A percentile compares a stretch with the other conserved stretches of the same genome.
These are phyloP conservation scores for Cynara cardunculus DNA, from an alignment of 129 eudicot genomes.

Conservation along the genomic window DNA sequence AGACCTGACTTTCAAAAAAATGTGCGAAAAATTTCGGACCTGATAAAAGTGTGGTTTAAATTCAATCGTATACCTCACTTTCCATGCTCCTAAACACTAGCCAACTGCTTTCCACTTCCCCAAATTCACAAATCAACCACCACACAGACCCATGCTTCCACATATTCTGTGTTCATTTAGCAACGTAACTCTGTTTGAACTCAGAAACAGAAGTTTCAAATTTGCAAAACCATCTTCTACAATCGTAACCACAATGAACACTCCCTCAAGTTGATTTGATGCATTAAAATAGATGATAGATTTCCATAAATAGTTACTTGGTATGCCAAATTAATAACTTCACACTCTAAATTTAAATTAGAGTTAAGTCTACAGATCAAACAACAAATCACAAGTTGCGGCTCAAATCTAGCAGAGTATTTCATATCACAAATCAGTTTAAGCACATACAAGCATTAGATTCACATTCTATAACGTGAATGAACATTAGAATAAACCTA, in stretches of 20 bases:
- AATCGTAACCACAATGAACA: background rate
- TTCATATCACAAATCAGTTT: background rate
- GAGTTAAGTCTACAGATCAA: background rate
- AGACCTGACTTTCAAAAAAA: background rate
- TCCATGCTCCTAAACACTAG: background rate
- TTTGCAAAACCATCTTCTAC: background rate
- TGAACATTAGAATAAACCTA: background rate
- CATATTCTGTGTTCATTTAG: background rate
- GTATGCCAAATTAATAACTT: background rate
- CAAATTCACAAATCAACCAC: too few relatives aligned
- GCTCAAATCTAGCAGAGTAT: background rate
- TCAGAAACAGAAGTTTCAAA: background rate
- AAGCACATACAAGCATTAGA: background rate
- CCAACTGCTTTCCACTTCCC: too few relatives aligned
- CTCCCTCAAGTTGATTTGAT: background rate
- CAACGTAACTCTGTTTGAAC: background rate
- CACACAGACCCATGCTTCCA: too few relatives aligned
- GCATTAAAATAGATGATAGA: background rate
- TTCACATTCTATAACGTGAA: background rate
- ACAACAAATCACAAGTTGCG: background rate
- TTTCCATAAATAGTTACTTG: background rate
- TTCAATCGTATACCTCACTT: slow-evolving; percentile 8
- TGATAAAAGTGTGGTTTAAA: background rate
- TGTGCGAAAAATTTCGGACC: background rate
- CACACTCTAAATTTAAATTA: background rate